phyloP scores from a whole-genome alignment of 345 rosid genomes.

The Gossypium raimondii region DNA sequence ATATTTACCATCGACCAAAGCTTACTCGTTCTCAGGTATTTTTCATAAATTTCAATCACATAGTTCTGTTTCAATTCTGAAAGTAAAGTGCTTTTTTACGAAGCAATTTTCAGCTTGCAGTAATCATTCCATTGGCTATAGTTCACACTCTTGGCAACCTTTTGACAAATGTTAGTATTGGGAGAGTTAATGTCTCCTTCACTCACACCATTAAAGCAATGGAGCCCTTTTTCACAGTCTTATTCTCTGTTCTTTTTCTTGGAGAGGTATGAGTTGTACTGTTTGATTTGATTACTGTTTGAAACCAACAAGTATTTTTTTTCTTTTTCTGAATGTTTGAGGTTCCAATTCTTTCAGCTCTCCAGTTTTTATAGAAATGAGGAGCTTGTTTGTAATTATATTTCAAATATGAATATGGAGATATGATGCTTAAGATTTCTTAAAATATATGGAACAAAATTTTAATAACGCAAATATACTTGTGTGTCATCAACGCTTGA shows the following conservation, averaged over 20 bases:
- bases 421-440: too few species aligned
- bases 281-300: not conserved
- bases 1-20: conserved; percentile 58
- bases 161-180: conserved; percentile 74
- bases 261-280: conserved; percentile 45
- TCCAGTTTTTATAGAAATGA: not conserved
- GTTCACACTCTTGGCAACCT: conserved; percentile 83
- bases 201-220: conserved; percentile 91
- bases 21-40: conserved; percentile 62
- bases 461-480: too few species aligned
- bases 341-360: not conserved
- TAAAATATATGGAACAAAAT: too few species aligned
- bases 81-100: not conserved
- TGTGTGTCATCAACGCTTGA: too few species aligned
- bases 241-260: conserved; percentile 57
- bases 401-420: too few species aligned
- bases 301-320: not conserved
- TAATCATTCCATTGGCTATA: conserved; percentile 63
- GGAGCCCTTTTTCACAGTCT: conserved; percentile 91
- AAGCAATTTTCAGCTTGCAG: conserved; percentile 46
- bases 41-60: not conserved
- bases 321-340: not conserved
- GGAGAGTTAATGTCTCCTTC: conserved; percentile 76
- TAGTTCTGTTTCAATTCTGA: not conserved
- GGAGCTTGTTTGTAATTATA: too few species aligned